Percentiles rank a stretch among this genome's conserved stretches.
Evolutionary conservation across 345 rosid species (phyloP).

Genomic region (Gossypium rotundifolium): DNA sequence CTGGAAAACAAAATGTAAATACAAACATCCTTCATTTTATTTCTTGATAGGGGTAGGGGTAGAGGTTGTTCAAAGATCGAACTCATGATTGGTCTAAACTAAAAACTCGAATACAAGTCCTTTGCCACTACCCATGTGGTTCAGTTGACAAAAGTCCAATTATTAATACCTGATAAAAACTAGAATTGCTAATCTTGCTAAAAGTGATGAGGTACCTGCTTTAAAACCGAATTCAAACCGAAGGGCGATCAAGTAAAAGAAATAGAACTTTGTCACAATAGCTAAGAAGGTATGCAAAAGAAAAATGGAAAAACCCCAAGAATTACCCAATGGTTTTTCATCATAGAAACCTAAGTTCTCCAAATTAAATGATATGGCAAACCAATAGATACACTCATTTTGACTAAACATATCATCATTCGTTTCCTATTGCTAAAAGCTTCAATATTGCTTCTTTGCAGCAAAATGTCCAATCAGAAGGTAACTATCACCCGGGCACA

Average conservation of each 20-base stretch:
- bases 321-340: background rate
- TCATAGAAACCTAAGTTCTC: background rate
- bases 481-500: background rate
- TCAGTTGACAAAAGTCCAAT: background rate
- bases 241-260: background rate
- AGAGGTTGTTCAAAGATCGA: no score
- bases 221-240: background rate
- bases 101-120: no score
- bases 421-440: background rate
- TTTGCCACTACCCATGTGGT: no score
- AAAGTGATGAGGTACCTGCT: background rate
- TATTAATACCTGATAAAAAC: background rate
- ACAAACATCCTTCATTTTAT: background rate
- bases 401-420: constrained; percentile 1
- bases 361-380: background rate
- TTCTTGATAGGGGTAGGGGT: no score
- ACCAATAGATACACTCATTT: background rate
- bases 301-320: background rate
- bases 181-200: background rate
- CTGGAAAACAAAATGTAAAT: background rate
- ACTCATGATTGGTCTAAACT: no score
- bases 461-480: background rate
- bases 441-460: background rate
- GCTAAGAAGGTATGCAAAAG: background rate
- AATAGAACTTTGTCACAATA: background rate